Base-by-base conservation (phyloP, 805 yeast genomes). In the Huiozyma naganishii region DNA sequence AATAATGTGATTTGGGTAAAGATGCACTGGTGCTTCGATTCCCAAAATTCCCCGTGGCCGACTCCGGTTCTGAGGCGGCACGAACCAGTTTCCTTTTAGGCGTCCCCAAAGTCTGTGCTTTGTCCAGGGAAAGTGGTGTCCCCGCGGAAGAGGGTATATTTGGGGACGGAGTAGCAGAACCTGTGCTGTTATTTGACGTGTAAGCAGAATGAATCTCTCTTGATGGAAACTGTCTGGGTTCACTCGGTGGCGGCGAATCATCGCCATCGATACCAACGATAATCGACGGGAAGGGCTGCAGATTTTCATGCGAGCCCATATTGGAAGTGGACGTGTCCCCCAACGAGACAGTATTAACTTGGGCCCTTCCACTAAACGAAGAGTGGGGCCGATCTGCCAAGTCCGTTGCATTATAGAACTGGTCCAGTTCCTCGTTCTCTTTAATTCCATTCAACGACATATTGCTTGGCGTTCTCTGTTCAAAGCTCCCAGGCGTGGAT, bases 371-470 rank as follows among this genome's bases (percentile, higher is more conserved):
- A 17, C 23, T 17, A 17, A 17, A 17, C 23, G 23, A 17, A 17
- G 23, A 17, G 23, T 32, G 34, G 17, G 8, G 4, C 27, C 27
- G 10, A n/a, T 9, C 8, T 11, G 8, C 9, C 27, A 10, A 7
- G 17, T 34, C 37, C 11, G 17, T 34, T 34, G 27, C 9, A 6
- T 34, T n/a, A 12, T 34, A 13, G 37, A 44, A 44, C 39, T 42
- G 27, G 7, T 44, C 36, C 1, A 52, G 47, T 43, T 53, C 57
- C 37, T 54, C 61, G 41, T 65, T 62, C 48, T 65, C 69, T 23
- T 55, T 53, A 13, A 64, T 67, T 37, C 60, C 60, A 45, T 57
- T 57, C 32, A 65, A 50, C 0, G 70, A 64, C 1, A 47, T 44
- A 36, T 53, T 59, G 43, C 57, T 61, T 27, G 48, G 29, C 37